Evolutionary conservation across 2,329 filamentous ascomycete genomes (phyloP), one percentile per base, ranked within the genome.

Genomic region (Aspergillus sp.): DNA sequence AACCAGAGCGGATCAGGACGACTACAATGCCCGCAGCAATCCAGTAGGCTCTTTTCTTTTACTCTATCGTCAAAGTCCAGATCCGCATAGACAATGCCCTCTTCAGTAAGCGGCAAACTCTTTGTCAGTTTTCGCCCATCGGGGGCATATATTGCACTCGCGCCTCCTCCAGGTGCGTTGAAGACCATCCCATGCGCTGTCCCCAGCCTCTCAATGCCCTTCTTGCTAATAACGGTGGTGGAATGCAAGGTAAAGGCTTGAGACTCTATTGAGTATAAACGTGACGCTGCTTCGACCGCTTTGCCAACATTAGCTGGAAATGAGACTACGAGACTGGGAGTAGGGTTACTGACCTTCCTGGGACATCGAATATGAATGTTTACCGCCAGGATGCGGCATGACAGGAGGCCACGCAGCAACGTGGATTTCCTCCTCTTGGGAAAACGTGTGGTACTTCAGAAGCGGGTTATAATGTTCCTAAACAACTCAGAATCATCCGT

Each of bases 181-280:
- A 81, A 64, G 67, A 82, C 79, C 0, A 81, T 57, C 0, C 76
- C 62, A n/a, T 0, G 77, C 75, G 0, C 72, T 73, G 79, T 82
- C 6, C 71, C 68, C 67, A 84, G 75, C 1, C 57, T 54, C 3
- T 79, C 64, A 12, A 82, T 75, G 0, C 78, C 83, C 12, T 73
- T 66, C 5, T 79, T 62, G 0, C 73, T 76, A 53, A 83, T 73
- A 2, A 86, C 74, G 0, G 77, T 68, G 0, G 82, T 83, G 46
- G 72, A 71, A 61, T 84, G 82, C 3, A 86, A 75, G 1, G 87
- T 84, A 59, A 81, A 87, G 0, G 80, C 68, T 7, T 75, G 73
- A 1, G 80, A 78, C 64, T 87, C 85, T 7, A 86, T 79, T 1
- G 84, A 83, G 62, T 85, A 85, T 0, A 79, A 76, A 58, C 80